Evolutionary conservation across 106 monocot species (phyloP), one percentile per base, ranked within the genome.

Genomic region (Dendrobium officinale): DNA sequence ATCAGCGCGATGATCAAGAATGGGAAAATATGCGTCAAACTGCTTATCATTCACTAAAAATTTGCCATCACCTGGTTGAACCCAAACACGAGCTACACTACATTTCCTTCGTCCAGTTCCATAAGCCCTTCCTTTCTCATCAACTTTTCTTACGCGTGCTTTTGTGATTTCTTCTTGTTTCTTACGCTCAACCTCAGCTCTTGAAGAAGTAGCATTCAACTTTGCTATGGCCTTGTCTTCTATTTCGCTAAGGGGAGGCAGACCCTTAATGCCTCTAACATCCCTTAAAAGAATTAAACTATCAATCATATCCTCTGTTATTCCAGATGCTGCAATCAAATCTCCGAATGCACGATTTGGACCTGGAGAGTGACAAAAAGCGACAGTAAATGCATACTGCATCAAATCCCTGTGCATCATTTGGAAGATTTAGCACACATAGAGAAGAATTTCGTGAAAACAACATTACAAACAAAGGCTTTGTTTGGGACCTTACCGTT

Each of bases 101-200:
- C 98, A 99, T 83, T 99, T 99, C 83, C 95, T 92, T 89, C 89
- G 86, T 47, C 92, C 98, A 19, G 95, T 99, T 80, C 92, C 98
- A 87, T 99, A 95, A 67, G 95, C 92, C 80, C 95, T 91, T 81
- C 95, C 98, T 77, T 93, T 95, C 47, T 89, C 98, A 87, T 99
- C 95, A 44, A 99, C 91, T 84, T 86, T 76, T 77, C 91, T 86
- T n/a, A 95, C 92, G 20, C 94, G 86, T 79, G 92, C 84, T 68
- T 90, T 84, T 55, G 92, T 82, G 87, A 92, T 83, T 83, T 93
- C 98, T 86, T 93, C 89, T 79, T 91, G 92, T 73, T 91, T 99
- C 79, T 86, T 88, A 24, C 83, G 79, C 58, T 93, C 95, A 61
- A 90, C 85, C 78, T 92, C 89, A 83, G 80, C 80, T 80, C 95